Base-by-base conservation (phyloP, 2,329 filamentous ascomycete genomes). In the Talaromyces sp. region DNA sequence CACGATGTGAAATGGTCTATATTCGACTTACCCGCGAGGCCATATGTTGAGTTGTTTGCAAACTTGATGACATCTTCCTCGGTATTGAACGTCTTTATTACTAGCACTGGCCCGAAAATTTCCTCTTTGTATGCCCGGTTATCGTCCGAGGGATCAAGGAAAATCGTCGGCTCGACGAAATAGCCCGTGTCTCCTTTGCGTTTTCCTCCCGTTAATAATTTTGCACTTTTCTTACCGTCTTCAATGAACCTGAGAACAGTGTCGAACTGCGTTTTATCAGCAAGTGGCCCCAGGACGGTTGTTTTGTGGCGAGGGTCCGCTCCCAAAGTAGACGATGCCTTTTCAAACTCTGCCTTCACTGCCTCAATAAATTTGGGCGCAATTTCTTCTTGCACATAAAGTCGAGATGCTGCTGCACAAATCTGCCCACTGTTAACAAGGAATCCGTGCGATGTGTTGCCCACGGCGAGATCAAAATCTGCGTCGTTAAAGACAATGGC, bases 381-480 rank as follows among this genome's bases (percentile, higher is more conserved):
- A 38, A 69, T 64, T 4, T 54, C 35, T 52, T 66, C 63, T 14
- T 69, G 68, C 0, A 69, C 65, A 27, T 66, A 64, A 13, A 69
- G 46, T 10, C 67, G 66, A 19, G 61, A 63, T 19, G 64, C 63
- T 32, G 68, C 68, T 32, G 60, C 60, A 43, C 68, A 69, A 4
- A 68, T 61, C 46, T 69, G 68, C 2, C 67, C 67, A 5, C 59
- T 63, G 27, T 68, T 65, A 13, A 63, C 56, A 2, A 64, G 38
- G 41, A 68, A 64, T 4, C 61, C 63, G 10, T 57, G 54, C n/a
- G 55, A 56, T 26, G 53, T 57, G 49, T 53, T 61, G 29, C 11
- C 46, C 5, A 71, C 58, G 14, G 66, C 63, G 53, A 73, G 69
- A 24, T 68, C 65, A 26, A 76, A 62, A 51, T 70, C 64, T 2